Base-by-base conservation (phyloP, 2,329 filamentous ascomycete genomes). In the Calonectria naviculata region DNA sequence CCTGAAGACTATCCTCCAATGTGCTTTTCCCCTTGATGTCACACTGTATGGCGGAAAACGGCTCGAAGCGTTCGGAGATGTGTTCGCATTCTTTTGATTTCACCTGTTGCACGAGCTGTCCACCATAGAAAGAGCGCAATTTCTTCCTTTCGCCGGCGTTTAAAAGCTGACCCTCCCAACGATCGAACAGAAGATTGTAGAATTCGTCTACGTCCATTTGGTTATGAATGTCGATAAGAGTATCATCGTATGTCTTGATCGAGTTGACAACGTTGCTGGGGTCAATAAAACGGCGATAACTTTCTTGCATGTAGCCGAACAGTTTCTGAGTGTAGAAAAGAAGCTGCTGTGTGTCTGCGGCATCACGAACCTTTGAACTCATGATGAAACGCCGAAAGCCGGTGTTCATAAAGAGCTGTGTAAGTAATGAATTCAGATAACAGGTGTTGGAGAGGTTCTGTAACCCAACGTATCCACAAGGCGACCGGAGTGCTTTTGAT, bases 161-260 rank as follows among this genome's bases (percentile, higher is more conserved):
- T 21, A 89, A 82, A 74, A 98, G 91, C 78, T 98, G 94, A 10
- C 91, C 90, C 80, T 99, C 97, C 90, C 95, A 95, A 29, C 95
- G 91, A 81, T 97, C 95, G 77, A 98, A 97, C 0, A 99, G 88
- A 5, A 98, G 88, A 78, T 97, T 98, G 85, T 97, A 98, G 81
- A 98, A 99, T 81, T 98, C 95, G 76, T 98, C 97, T 6, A 98
- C 97, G 80, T 99, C 97, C 94, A 99, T 98, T 82, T 99, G 97
- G 70, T 94, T 91, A 67, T 92, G 91, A 29, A 97, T 92, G 81
- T 98, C 95, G 73, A 99, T 97, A 19, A 90, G 88, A 2, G 91
- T 89, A 69, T 95, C 93, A 41, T 97, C 94, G 69, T 95, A 96
- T 0, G 93, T 96, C 76, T 91, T 93, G 78, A 98, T 94, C 46